These are phyloP conservation scores for Niebla homalea DNA, from an alignment of 495 filamentous ascomycete genomes.

Conservation along the genomic window DNA sequence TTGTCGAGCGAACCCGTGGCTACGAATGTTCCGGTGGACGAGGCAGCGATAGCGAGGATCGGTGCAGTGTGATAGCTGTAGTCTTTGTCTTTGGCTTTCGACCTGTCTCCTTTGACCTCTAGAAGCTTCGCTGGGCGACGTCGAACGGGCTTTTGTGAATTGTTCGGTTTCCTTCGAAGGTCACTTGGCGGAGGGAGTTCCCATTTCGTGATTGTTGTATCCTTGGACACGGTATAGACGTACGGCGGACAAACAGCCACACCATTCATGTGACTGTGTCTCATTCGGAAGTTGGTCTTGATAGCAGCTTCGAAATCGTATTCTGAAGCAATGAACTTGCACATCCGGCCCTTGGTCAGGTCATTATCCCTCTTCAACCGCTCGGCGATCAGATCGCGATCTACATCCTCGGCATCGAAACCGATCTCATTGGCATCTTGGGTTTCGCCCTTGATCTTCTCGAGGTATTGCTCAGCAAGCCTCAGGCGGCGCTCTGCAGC, in stretches of 20 bases:
- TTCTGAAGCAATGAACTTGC: conserved; percentile 59
- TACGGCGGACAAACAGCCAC: conserved; percentile 66
- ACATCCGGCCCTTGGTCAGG: conserved; percentile 80
- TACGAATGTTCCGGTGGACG: conserved; percentile 76
- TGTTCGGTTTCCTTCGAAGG: conserved; percentile 45
- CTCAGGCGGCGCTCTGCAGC: conserved; percentile 74
- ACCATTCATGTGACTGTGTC: conserved; percentile 63
- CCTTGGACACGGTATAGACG: conserved; percentile 78
- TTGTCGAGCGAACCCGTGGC: conserved; percentile 79
- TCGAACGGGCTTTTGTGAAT: conserved; percentile 47
- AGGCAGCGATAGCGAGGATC: conserved; percentile 75
- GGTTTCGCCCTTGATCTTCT: conserved; percentile 76
- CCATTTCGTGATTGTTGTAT: conserved; percentile 79
- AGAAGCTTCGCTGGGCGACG: conserved; percentile 58
- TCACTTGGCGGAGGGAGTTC: conserved; percentile 36
- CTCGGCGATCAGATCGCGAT: conserved; percentile 80
- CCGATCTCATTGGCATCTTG: conserved; percentile 46
- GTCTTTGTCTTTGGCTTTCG: conserved; percentile 37
- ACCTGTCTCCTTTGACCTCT: conserved; percentile 50
- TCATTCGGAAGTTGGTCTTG: conserved; percentile 58
- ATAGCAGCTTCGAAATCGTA: conserved; percentile 49
- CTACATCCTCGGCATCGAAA: conserved; percentile 88
- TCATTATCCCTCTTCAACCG: conserved; percentile 85
- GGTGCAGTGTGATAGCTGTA: conserved; percentile 61
- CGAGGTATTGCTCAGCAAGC: conserved; percentile 84